Conservation (phyloP, 768 basidiomycete species). For the Chalciporus pseudorubinellus region DNA sequence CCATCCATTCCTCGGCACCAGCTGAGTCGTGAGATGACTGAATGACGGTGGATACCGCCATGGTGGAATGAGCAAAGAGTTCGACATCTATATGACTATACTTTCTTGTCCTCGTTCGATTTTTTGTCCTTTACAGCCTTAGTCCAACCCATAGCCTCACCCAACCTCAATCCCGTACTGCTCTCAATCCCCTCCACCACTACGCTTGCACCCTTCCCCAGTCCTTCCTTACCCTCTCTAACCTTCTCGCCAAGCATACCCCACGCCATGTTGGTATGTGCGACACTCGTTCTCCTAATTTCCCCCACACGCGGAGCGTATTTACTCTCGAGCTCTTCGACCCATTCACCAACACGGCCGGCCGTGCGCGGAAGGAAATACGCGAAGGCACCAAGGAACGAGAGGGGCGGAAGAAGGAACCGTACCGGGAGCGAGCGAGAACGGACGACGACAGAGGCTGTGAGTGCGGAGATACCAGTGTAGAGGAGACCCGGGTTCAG, state of each 20-base stretch:
- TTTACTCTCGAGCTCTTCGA: conserved; percentile 64
- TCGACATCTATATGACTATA: conserved; percentile 10
- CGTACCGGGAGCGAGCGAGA: conserved; percentile 71
- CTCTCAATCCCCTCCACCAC: conserved; percentile 60
- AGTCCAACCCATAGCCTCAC: conserved; percentile 53
- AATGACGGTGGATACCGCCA: background rate
- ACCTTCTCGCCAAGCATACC: conserved; percentile 53
- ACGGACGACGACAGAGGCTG: conserved; percentile 83
- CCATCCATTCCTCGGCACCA: background rate
- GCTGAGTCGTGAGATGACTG: background rate
- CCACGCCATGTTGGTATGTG: conserved; percentile 60
- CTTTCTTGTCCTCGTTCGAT: conserved; percentile 12
- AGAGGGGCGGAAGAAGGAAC: conserved; percentile 69
- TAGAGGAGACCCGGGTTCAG: conserved; percentile 90
- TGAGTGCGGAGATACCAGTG: conserved; percentile 83
- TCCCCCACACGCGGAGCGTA: conserved; percentile 69
- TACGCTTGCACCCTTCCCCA: conserved; percentile 44
- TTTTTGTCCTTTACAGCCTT: conserved; percentile 14
- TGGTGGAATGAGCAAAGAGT: background rate
- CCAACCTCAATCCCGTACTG: conserved; percentile 69
- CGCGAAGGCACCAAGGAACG: conserved; percentile 64
- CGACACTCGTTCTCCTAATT: conserved; percentile 62
- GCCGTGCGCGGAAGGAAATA: conserved; percentile 89
- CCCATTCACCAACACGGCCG: conserved; percentile 62
- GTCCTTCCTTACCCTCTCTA: conserved; percentile 41